Conservation (phyloP, 2,329 filamentous ascomycete genomes). For the Apiospora phragmitis region DNA sequence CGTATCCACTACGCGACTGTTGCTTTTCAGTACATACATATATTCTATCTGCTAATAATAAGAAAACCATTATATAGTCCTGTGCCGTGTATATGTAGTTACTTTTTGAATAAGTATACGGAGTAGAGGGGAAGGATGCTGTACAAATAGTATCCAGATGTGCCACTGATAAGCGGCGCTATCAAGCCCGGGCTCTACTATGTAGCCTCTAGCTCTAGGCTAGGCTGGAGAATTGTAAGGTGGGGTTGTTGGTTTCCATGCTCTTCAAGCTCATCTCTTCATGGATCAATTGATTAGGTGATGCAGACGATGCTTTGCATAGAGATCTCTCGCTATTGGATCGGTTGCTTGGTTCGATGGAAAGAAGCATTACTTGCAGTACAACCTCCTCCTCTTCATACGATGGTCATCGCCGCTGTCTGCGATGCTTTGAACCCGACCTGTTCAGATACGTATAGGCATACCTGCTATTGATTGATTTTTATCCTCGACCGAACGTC, state of each 20-base stretch:
- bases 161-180: constrained; percentile 1
- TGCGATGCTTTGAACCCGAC: background rate
- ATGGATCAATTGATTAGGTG: constrained; percentile 3
- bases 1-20: background rate
- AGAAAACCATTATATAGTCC: no score
- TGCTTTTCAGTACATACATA: no score
- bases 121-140: no score
- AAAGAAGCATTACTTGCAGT: background rate
- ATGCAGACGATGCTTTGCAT: background rate
- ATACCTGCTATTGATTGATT: background rate
- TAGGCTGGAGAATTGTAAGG: background rate
- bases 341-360: background rate
- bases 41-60: no score
- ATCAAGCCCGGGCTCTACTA: background rate
- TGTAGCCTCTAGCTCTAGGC: no score
- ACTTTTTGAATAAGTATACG: background rate
- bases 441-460: background rate
- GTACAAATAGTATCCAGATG: no score
- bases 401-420: background rate
- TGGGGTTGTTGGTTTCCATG: constrained; percentile 4
- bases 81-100: no score
- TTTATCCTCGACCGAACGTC: background rate
- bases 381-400: constrained; percentile 1
- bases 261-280: constrained; percentile 2
- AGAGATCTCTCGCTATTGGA: background rate